Evolutionary conservation across 2,329 filamentous ascomycete species (phyloP), one percentile per base, ranked within the genome.

Genomic region (Trichoderma sp.): DNA sequence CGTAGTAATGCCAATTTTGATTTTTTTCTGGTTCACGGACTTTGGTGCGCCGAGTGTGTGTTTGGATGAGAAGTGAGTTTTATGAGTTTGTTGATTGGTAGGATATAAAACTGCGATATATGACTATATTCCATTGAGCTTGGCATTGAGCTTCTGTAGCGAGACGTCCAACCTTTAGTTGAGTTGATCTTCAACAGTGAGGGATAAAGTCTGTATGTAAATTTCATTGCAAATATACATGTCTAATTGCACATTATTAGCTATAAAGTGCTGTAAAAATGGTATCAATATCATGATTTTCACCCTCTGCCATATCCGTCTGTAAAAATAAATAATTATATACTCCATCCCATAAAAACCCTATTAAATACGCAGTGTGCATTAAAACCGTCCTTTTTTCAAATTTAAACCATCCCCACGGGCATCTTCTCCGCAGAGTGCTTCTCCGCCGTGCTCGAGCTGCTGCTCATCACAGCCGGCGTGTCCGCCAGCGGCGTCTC

Each of bases 361-460:
- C n/a, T 37, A 55, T 46, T 56, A 21, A 43, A 18, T 30, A 16
- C 3, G 34, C 18, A 24, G 24, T 18, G 18, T 21, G 4, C 10
- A 56, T 14, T 5, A 28, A 26, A 46, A 49, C 21, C n/a, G 2
- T 26, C 6, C 18, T 4, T 7, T 16, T 18, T 13, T n/a, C 13
- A 4, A 6, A n/a, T 11, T 49, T 11, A 69, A 37, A 67, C 63
- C 16, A 18, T 37, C 34, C 54, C 32, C 11, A 58, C 39, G 24
- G 67, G 67, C 5, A 30, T 58, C 60, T 64, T 64, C 60, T 64
- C 60, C 2, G 60, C 61, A n/a, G 61, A 56, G 18, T 65, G 34
- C 76, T 79, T 80, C 71, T 80, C 78, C 5, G 74, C 72, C 39
- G 75, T 73, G 56, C 73, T 75, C 43, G 73, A 75, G 51, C 55